A percentile compares a stretch with the other conserved stretches of the same genome.
Conservation (phyloP, 306 rosid species). For the Amphicarpaea edgeworthii region DNA sequence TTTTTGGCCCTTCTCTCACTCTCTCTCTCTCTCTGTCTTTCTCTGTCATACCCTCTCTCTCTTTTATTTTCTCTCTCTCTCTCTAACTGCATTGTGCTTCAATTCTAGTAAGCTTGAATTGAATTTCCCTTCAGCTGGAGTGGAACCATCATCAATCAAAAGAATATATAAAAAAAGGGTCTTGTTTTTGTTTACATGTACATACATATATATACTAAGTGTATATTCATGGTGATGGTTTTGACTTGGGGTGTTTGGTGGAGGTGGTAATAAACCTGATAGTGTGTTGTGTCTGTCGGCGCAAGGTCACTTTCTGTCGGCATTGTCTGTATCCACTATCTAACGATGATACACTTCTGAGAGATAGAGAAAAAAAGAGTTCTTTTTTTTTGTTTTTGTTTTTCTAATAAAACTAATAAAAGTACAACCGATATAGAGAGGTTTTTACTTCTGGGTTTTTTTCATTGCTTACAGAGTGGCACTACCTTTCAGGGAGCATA, state of each 20-base stretch:
- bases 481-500: constrained; percentile 50
- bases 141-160: constrained; percentile 47
- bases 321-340: constrained; percentile 64
- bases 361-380: constrained; percentile 33
- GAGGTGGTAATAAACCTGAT: constrained; percentile 52
- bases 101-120: constrained; percentile 42
- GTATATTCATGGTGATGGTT: constrained; percentile 46
- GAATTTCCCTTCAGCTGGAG: constrained; percentile 47
- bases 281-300: constrained; percentile 74
- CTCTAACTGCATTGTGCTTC: constrained; percentile 28
- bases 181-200: constrained; percentile 34
- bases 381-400: constrained; percentile 17
- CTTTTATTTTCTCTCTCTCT: neutral
- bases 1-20: constrained; percentile 11
- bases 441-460: constrained; percentile 53
- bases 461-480: constrained; percentile 56
- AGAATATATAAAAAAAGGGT: constrained; percentile 42
- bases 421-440: constrained; percentile 43
- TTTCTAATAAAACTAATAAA: constrained; percentile 52
- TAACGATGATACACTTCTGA: constrained; percentile 53
- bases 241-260: constrained; percentile 68
- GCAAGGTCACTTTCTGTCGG: constrained; percentile 94
- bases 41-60: constrained; percentile 34
- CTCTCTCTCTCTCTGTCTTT: constrained; percentile 26
- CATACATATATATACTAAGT: neutral